Percentiles rank a stretch among this genome's conserved stretches.
These are phyloP conservation scores for Solanum chmielewskii DNA, from an alignment of 257 asterid genomes.

Conservation along the genomic window DNA sequence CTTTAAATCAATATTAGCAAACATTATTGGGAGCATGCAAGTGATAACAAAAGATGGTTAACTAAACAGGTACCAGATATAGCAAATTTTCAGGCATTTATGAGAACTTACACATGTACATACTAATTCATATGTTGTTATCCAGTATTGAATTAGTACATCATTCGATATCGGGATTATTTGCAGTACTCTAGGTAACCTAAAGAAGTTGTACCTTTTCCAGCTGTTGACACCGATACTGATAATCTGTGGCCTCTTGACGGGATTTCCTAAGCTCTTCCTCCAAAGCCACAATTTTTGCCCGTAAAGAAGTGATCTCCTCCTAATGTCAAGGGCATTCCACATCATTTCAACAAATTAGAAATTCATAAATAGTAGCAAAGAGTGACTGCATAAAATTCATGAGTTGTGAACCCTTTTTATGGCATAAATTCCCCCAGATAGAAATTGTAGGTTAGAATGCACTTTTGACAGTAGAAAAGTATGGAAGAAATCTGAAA, in stretches of 20 bases:
- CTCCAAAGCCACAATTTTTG: conserved; percentile 55
- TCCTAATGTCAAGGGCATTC: conserved; percentile 26
- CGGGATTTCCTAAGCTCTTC: conserved; percentile 57
- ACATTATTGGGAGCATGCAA: background rate
- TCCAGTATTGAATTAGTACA: background rate
- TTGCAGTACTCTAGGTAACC: background rate
- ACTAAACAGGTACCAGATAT: background rate
- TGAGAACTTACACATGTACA: background rate
- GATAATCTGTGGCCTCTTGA: conserved; percentile 46
- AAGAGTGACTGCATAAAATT: background rate
- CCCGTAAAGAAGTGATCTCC: conserved; percentile 55
- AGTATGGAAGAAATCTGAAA: background rate
- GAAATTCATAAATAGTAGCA: background rate
- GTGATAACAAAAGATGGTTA: background rate
- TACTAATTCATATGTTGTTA: background rate
- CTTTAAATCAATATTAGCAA: background rate
- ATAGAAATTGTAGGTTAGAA: background rate
- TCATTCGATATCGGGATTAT: background rate
- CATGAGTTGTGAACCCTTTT: background rate
- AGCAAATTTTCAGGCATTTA: background rate
- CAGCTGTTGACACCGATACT: conserved; percentile 35
- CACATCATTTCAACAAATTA: background rate
- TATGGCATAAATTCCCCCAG: background rate
- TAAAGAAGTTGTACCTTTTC: conserved; percentile 47
- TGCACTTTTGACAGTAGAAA: background rate